Percentiles rank a stretch among this genome's conserved stretches.
Conservation (phyloP, 108 stramenopile species). For the Nannochloropsis salina region DNA sequence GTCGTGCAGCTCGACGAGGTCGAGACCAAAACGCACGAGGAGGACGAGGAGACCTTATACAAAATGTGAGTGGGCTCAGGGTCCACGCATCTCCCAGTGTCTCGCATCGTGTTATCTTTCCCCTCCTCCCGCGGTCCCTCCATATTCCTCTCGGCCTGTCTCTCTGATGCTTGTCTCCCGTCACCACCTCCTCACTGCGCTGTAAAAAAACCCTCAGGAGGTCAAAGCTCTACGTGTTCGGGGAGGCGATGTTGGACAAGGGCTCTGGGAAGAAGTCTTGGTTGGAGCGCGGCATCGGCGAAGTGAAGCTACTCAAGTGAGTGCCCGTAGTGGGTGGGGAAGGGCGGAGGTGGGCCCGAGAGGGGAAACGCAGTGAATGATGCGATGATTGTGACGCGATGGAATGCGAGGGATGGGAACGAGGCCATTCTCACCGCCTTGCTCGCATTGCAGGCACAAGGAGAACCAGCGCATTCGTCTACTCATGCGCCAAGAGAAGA, state of each 20-base stretch:
- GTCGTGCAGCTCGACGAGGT: conserved; percentile 92
- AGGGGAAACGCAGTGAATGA: too few species aligned
- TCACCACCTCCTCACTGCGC: not conserved
- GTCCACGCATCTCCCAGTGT: not conserved
- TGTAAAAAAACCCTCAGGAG: conserved; percentile 45
- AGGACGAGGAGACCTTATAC: conserved; percentile 81
- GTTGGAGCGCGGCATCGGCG: conserved; percentile 95
- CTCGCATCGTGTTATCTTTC: not conserved
- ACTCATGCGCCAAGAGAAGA: conserved; percentile 99
- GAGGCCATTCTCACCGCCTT: not conserved
- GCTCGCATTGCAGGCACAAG: conserved; percentile 57
- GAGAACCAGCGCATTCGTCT: conserved; percentile 76
- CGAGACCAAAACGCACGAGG: conserved; percentile 92
- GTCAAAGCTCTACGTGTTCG: conserved; percentile 89
- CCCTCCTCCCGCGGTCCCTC: not conserved
- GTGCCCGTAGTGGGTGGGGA: not conserved
- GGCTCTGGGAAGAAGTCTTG: conserved; percentile 94
- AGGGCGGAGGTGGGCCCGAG: not conserved
- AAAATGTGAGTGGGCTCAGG: conserved; percentile 47
- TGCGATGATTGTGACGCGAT: not conserved
- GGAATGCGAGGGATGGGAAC: not conserved
- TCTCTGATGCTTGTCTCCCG: not conserved
- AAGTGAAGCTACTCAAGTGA: conserved; percentile 81
- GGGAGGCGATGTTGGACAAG: conserved; percentile 93
- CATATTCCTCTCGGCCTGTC: too few species aligned